phyloP scores from a whole-genome alignment of 2,329 filamentous ascomycete genomes.

The Blumeriella jaapii region DNA sequence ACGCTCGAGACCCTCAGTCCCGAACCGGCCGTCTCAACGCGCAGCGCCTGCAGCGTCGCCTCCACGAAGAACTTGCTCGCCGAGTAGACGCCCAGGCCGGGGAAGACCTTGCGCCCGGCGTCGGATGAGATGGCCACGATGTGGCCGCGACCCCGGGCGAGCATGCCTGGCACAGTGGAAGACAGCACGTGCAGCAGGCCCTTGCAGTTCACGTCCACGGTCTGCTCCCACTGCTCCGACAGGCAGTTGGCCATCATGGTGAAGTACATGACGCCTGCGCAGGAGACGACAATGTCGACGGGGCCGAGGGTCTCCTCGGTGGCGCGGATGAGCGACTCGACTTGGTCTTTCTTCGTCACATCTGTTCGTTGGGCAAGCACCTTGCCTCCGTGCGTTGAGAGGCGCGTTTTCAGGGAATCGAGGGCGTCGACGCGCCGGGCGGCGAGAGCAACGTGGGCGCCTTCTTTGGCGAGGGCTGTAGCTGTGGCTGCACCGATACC shows the following conservation, averaged over 20 bases:
- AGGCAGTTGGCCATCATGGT: slow-evolving; percentile 74
- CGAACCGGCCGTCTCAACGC: slow-evolving; percentile 63
- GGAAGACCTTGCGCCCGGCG: slow-evolving; percentile 71
- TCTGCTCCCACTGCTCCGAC: slow-evolving; percentile 67
- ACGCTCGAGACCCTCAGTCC: slow-evolving; percentile 63
- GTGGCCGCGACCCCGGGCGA: slow-evolving; percentile 56
- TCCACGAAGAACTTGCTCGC: slow-evolving; percentile 81
- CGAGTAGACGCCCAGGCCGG: slow-evolving; percentile 70
- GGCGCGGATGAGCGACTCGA: slow-evolving; percentile 51
- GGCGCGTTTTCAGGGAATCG: slow-evolving; percentile 51
- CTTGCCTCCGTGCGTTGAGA: slow-evolving; percentile 47
- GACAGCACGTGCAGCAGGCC: slow-evolving; percentile 64
- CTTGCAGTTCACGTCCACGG: slow-evolving; percentile 80
- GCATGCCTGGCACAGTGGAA: slow-evolving; percentile 58
- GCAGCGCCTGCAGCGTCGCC: slow-evolving; percentile 62
- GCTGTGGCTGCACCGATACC: slow-evolving; percentile 71
- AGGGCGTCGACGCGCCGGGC: slow-evolving; percentile 60
- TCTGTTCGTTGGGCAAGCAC: slow-evolving; percentile 61
- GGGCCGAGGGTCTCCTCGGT: slow-evolving; percentile 53
- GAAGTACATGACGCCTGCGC: slow-evolving; percentile 80
- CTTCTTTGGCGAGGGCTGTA: slow-evolving; percentile 54
- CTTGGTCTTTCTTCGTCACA: slow-evolving; percentile 54
- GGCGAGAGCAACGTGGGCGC: slow-evolving; percentile 59
- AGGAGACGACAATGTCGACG: slow-evolving; percentile 68
- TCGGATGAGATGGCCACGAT: slow-evolving; percentile 76